Evolutionary conservation across 805 yeast species (phyloP).

Genomic region (Blastobotrys peoriensis): DNA sequence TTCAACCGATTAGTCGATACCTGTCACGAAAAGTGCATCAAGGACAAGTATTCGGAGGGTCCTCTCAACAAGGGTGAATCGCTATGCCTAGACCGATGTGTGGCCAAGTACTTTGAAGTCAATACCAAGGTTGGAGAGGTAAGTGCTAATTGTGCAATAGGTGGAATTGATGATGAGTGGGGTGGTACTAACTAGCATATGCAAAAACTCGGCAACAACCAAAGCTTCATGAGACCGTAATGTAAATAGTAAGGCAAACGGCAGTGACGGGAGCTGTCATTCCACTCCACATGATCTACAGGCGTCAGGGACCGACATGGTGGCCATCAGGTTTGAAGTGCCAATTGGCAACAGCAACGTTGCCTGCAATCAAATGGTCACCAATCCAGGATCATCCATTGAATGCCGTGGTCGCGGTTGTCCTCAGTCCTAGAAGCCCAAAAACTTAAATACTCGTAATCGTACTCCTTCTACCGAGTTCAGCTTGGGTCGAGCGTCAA

Average conservation of each 20-base stretch:
- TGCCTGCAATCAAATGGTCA: too few relatives aligned
- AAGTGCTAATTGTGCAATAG: constrained; percentile 10
- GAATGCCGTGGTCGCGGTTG: too few relatives aligned
- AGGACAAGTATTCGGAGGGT: constrained; percentile 54
- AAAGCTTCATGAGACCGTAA: constrained; percentile 20
- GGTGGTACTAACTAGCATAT: constrained; percentile 32
- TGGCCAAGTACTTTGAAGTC: constrained; percentile 87
- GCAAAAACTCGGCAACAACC: constrained; percentile 43
- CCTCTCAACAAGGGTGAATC: constrained; percentile 75
- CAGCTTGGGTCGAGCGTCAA: constrained; percentile 91
- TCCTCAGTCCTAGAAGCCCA: constrained; percentile 32
- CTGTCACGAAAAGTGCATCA: constrained; percentile 82
- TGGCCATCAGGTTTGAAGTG: too few relatives aligned
- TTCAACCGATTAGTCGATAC: constrained; percentile 85
- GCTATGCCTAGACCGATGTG: constrained; percentile 91
- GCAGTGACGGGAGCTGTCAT: too few relatives aligned
- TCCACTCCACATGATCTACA: too few relatives aligned
- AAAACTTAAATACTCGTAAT: constrained; percentile 57
- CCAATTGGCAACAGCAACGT: too few relatives aligned
- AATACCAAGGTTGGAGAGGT: constrained; percentile 89
- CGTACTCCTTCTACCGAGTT: constrained; percentile 75
- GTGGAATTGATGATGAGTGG: not conserved
- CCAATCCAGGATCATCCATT: too few relatives aligned
- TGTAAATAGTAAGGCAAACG: not conserved
- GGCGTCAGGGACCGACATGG: too few relatives aligned